Conservation (phyloP, 108 stramenopile genomes). For the Fragilaria radians region DNA sequence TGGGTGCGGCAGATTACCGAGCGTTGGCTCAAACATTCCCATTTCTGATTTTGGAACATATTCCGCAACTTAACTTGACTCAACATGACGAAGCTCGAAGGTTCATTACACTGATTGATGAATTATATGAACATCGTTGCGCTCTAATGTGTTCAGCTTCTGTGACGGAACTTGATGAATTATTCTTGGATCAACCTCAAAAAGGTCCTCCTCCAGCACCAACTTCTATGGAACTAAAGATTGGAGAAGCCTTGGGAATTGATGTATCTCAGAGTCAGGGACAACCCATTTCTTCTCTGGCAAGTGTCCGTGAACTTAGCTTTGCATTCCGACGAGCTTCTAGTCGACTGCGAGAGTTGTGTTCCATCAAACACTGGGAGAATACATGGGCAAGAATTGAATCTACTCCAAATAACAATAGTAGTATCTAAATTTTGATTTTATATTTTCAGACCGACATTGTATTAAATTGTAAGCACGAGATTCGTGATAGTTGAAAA, state of each 20-base stretch:
- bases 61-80: slow-evolving; percentile 72
- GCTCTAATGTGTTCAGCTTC: slow-evolving; percentile 55
- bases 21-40: slow-evolving; percentile 84
- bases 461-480: not conserved
- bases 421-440: no score
- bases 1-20: slow-evolving; percentile 90
- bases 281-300: slow-evolving; percentile 54
- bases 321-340: slow-evolving; percentile 81
- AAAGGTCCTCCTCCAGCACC: slow-evolving; percentile 5
- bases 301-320: slow-evolving; percentile 74
- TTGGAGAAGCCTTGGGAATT: slow-evolving; percentile 28
- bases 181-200: slow-evolving; percentile 32
- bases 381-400: slow-evolving; percentile 15
- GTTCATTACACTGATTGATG: slow-evolving; percentile 97
- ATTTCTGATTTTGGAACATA: slow-evolving; percentile 67
- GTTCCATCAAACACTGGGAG: slow-evolving; percentile 72
- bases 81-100: slow-evolving; percentile 81
- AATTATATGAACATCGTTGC: slow-evolving; percentile 88
- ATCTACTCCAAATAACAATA: no score
- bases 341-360: slow-evolving; percentile 84
- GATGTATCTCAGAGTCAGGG: slow-evolving; percentile 48
- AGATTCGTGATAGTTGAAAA: not conserved
- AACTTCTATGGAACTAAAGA: slow-evolving; percentile 4
- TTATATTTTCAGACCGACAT: not conserved
- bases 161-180: slow-evolving; percentile 23